Evolutionary conservation across 2,329 filamentous ascomycete species (phyloP).

Genomic region (Graphilbum fragrans): DNA sequence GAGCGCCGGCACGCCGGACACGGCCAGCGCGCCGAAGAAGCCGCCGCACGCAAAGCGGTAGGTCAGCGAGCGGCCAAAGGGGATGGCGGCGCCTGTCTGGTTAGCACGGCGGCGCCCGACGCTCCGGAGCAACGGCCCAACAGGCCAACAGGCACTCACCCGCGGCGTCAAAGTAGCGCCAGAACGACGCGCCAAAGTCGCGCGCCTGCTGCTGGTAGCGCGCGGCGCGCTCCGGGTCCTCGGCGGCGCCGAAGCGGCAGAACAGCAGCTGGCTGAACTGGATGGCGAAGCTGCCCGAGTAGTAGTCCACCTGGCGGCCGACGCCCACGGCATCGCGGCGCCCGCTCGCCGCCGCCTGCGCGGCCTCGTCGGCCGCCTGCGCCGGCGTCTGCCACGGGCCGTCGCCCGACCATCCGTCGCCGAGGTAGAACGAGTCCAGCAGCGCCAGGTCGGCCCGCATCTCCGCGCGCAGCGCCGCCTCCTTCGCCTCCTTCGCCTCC

Average conservation of each 20-base stretch:
- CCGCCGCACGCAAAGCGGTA: constrained; percentile 31
- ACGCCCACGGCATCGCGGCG: not conserved
- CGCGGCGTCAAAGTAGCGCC: constrained; percentile 27
- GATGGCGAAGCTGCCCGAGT: constrained; percentile 14
- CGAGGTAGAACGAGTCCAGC: constrained; percentile 7
- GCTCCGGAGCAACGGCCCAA: no score
- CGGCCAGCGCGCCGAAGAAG: constrained; percentile 27
- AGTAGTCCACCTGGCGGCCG: constrained; percentile 10
- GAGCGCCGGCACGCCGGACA: constrained; percentile 21
- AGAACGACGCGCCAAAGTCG: constrained; percentile 23
- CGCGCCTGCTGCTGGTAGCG: constrained; percentile 18
- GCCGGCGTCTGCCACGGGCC: constrained; percentile 3
- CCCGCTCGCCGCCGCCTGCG: not conserved
- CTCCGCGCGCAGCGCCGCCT: not conserved
- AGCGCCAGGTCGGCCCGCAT: constrained; percentile 3
- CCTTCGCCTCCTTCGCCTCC: no score
- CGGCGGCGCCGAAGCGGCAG: constrained; percentile 19
- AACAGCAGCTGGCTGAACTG: constrained; percentile 24
- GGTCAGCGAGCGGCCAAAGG: constrained; percentile 30
- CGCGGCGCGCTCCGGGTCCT: constrained; percentile 21
- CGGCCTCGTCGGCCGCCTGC: not conserved
- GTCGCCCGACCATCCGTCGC: constrained; percentile 7
- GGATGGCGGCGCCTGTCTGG: constrained; percentile 25
- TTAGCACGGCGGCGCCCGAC: not conserved
- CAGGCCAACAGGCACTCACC: constrained; percentile 17